Base-by-base conservation (phyloP, 257 asterid genomes). In the Nicotiana paniculata region DNA sequence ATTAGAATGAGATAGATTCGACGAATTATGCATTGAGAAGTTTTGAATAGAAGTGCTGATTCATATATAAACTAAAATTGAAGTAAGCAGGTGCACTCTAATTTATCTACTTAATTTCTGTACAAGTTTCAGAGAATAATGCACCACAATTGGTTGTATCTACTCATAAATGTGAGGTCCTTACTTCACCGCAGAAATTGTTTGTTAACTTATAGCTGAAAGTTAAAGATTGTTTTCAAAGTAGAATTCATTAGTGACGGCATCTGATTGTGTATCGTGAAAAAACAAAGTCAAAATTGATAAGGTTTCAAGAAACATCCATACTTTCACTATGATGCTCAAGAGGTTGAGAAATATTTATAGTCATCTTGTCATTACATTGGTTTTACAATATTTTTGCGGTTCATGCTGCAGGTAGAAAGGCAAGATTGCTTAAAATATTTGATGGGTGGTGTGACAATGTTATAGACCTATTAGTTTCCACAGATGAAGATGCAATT, bases 401-500 rank as follows among this genome's bases (percentile, higher is more conserved):
- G 4, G 58, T 83, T 81, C 84, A 79, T 69, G 82, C 43, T 84
- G 81, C 93, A 96, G 99, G 97, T 78, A 93, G 90, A 89, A 96
- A 90, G 86, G 90, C 82, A 83, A 93, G 98, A 87, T 84, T 96
- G 85, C 97, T 96, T 4, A 82, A 91, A 81, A 84, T 96, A 83
- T 96, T 96, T 81, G 96, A 85, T 10, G 97, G 96, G 8, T 96
- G 99, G 99, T 96, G 99, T 55, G 98, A 96, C 51, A 92, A 94
- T 80, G 99, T 96, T 46, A 90, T 90, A 5, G 99, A 96, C 83
- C 86, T 94, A 28, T 81, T 94, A 89, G 90, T 85, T 1, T 90
- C 98, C 26, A 96, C 99, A 1, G 92, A 94, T 4, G 98, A 96
- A 90, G 97, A 91, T 28, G 98, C 92, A 57, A 91, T 96, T 89